Conservation (phyloP, 208 protist genomes). For the Leishmania turanica region DNA sequence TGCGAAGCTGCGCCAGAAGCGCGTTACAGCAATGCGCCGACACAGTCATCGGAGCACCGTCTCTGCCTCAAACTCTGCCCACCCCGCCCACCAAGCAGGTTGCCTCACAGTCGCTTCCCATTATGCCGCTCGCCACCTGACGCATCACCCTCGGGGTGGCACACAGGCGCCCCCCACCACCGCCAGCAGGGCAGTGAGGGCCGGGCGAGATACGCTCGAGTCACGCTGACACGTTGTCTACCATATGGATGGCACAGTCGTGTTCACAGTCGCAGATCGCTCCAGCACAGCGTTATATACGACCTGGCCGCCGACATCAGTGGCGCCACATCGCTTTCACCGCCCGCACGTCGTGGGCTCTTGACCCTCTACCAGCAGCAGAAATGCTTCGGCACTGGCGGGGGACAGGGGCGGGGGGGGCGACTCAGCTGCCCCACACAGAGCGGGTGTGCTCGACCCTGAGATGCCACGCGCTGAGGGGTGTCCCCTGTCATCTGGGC, state of each 20-base stretch:
- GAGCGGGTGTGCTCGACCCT: neutral
- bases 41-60: neutral
- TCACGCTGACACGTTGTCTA: neutral
- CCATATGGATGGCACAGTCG: neutral
- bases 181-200: neutral
- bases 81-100: neutral
- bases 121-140: neutral
- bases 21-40: neutral
- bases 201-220: neutral
- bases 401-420: neutral
- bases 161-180: neutral
- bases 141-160: neutral
- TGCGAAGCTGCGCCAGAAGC: neutral
- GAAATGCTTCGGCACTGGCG: neutral
- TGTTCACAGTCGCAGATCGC: neutral
- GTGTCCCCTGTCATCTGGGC: neutral
- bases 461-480: neutral
- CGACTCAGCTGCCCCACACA: neutral
- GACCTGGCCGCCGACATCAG: neutral
- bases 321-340: neutral
- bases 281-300: neutral
- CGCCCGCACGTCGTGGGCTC: neutral
- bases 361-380: neutral
- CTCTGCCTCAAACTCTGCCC: neutral
- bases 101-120: neutral